Conservation (phyloP, 108 stramenopile species). For the Stephanodiscus minutulus region DNA sequence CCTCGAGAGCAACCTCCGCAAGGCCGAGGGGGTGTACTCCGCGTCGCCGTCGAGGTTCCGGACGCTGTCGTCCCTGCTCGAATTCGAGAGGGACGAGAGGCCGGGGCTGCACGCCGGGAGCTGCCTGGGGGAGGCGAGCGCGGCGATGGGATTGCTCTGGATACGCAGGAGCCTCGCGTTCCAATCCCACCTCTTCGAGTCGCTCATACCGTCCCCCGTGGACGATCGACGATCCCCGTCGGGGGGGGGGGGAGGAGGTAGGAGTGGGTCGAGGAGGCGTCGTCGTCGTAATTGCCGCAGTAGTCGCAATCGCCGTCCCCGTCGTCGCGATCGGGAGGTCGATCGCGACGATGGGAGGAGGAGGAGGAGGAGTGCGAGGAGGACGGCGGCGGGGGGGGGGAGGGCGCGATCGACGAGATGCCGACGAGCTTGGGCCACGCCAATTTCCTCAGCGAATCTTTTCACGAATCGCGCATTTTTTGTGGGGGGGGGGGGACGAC, state of each 20-base stretch:
- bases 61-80: constrained; percentile 33
- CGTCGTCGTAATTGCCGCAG: too few species aligned
- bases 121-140: constrained; percentile 52
- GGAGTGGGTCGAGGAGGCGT: not conserved
- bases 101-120: constrained; percentile 45
- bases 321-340: not conserved
- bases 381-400: not conserved
- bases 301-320: too few species aligned
- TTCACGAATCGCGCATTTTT: not conserved
- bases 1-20: constrained; percentile 41
- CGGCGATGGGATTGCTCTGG: constrained; percentile 69
- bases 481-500: not conserved
- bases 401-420: not conserved
- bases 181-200: constrained; percentile 52
- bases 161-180: constrained; percentile 59
- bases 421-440: constrained; percentile 90
- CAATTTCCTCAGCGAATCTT: constrained; percentile 76
- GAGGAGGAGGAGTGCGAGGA: too few species aligned
- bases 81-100: constrained; percentile 24
- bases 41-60: constrained; percentile 29
- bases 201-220: constrained; percentile 10
- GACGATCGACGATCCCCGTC: not conserved
- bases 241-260: constrained; percentile 1
- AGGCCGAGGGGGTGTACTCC: constrained; percentile 38
- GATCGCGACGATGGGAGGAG: not conserved